phyloP scores from a whole-genome alignment of 208 protist species.

The Wallacemonas sp. region DNA sequence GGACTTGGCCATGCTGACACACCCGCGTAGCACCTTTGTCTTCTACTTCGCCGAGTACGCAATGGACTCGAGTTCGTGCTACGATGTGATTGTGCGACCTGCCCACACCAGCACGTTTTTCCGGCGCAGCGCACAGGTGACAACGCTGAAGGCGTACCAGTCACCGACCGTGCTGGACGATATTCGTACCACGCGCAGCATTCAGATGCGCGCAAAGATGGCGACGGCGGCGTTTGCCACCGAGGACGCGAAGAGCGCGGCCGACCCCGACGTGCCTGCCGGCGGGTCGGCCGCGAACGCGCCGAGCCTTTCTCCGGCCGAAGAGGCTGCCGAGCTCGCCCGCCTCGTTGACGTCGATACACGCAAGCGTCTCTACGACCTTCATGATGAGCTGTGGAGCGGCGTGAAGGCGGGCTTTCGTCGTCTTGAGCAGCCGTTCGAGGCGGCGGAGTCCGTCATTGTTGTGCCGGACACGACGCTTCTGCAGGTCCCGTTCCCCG shows the following conservation, averaged over 20 bases:
- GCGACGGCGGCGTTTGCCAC: not conserved
- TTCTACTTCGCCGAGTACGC: constrained; percentile 90
- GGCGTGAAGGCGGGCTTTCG: constrained; percentile 49
- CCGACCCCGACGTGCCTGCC: not conserved
- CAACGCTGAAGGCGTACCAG: constrained; percentile 60
- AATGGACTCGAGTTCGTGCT: constrained; percentile 51
- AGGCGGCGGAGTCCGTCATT: constrained; percentile 60
- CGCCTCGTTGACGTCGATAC: constrained; percentile 34
- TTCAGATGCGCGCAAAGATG: not conserved
- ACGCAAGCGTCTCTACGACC: constrained; percentile 34
- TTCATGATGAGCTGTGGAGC: constrained; percentile 82
- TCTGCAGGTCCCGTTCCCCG: constrained; percentile 71
- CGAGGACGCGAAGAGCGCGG: constrained; percentile 15
- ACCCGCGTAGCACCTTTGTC: constrained; percentile 77
- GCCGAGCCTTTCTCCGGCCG: not conserved
- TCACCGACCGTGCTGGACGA: constrained; percentile 16
- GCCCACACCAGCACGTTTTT: constrained; percentile 49
- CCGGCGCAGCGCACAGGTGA: constrained; percentile 58
- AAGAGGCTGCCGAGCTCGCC: not conserved
- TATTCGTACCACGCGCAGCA: constrained; percentile 9
- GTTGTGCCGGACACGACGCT: constrained; percentile 79
- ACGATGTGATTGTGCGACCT: constrained; percentile 74
- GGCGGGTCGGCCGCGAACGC: not conserved
- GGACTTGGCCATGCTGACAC: constrained; percentile 71
- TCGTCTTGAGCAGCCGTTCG: constrained; percentile 25